Evolutionary conservation across 2,329 filamentous ascomycete species (phyloP).

Genomic region (Colletotrichum trifolii): DNA sequence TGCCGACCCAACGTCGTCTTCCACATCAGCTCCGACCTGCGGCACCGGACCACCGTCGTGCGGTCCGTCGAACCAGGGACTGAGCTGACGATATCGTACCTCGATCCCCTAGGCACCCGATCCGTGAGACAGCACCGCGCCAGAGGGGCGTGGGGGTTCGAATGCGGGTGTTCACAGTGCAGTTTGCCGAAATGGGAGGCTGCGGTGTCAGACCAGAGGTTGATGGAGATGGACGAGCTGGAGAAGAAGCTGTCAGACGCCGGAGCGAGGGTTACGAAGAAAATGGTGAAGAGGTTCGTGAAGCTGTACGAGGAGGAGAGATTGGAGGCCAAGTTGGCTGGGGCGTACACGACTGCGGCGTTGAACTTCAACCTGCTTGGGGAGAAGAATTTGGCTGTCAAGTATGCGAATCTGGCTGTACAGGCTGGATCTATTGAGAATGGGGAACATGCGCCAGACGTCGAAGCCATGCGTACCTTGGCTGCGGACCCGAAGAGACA

Average conservation of each 20-base stretch:
- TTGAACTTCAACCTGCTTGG: slow-evolving; percentile 52
- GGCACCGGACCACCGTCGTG: slow-evolving; percentile 51
- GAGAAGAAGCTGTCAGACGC: slow-evolving; percentile 42
- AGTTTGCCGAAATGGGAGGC: slow-evolving; percentile 40
- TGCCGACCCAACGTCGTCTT: slow-evolving; percentile 58
- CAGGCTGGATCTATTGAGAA: slow-evolving; percentile 46
- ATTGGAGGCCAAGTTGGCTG: slow-evolving; percentile 47
- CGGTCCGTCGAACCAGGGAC: slow-evolving; percentile 53
- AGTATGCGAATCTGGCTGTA: slow-evolving; percentile 51
- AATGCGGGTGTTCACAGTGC: slow-evolving; percentile 53
- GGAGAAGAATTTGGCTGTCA: slow-evolving; percentile 49
- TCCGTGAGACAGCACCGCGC: slow-evolving; percentile 44
- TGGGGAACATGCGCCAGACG: slow-evolving; percentile 24
- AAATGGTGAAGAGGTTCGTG: slow-evolving; percentile 51
- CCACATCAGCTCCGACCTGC: slow-evolving; percentile 49
- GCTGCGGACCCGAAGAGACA: slow-evolving; percentile 34
- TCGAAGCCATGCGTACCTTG: slow-evolving; percentile 33
- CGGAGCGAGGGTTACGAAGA: slow-evolving; percentile 39
- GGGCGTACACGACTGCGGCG: slow-evolving; percentile 52
- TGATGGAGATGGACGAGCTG: slow-evolving; percentile 45
- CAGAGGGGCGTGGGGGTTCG: slow-evolving; percentile 51
- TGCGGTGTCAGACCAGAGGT: slow-evolving; percentile 50
- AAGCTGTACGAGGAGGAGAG: slow-evolving; percentile 53
- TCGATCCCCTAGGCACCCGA: slow-evolving; percentile 45
- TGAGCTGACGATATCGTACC: slow-evolving; percentile 57